phyloP scores from a whole-genome alignment of 768 basidiomycete genomes.

The Rhizopogon roseolus region DNA sequence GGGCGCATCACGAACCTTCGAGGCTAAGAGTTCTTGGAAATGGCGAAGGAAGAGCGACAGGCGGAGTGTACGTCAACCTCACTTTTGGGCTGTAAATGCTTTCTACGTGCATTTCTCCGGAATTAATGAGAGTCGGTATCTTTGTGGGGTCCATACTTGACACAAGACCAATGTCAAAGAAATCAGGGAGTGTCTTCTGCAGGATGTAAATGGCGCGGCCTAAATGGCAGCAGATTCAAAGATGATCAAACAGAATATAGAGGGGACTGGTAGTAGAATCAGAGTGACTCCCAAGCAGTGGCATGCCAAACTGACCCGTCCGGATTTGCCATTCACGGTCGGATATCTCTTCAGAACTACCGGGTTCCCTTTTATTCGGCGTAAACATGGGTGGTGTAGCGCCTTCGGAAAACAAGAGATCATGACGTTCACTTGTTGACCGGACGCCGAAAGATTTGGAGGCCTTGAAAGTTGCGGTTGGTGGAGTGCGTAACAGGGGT shows the following conservation, averaged over 20 bases:
- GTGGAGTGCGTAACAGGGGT: constrained; percentile 1
- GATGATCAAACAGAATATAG: neutral
- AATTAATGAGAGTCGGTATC: constrained; percentile 24
- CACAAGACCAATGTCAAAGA: constrained; percentile 65
- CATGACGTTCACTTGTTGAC: neutral
- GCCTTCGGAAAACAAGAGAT: constrained; percentile 3
- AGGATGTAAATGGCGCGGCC: constrained; percentile 70
- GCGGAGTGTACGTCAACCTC: constrained; percentile 65
- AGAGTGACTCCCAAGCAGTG: constrained; percentile 16
- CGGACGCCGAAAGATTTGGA: constrained; percentile 14
- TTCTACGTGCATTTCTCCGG: constrained; percentile 19
- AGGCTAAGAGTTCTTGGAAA: constrained; percentile 66
- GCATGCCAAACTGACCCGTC: constrained; percentile 44
- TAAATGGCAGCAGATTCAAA: constrained; percentile 18
- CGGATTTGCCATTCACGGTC: constrained; percentile 79
- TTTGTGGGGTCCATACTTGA: constrained; percentile 46
- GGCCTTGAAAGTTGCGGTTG: constrained; percentile 4
- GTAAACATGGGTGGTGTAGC: constrained; percentile 18
- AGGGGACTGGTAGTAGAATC: constrained; percentile 21
- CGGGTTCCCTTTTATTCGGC: constrained; percentile 11
- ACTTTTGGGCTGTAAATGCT: constrained; percentile 61
- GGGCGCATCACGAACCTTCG: constrained; percentile 46
- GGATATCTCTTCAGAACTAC: constrained; percentile 31
- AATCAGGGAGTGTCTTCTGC: constrained; percentile 64
- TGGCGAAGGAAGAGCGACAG: constrained; percentile 57